A percentile compares a stretch with the other conserved stretches of the same genome.
phyloP scores from a whole-genome alignment of 2,329 filamentous ascomycete genomes.

The Paraphaeosphaeria sporulosa region DNA sequence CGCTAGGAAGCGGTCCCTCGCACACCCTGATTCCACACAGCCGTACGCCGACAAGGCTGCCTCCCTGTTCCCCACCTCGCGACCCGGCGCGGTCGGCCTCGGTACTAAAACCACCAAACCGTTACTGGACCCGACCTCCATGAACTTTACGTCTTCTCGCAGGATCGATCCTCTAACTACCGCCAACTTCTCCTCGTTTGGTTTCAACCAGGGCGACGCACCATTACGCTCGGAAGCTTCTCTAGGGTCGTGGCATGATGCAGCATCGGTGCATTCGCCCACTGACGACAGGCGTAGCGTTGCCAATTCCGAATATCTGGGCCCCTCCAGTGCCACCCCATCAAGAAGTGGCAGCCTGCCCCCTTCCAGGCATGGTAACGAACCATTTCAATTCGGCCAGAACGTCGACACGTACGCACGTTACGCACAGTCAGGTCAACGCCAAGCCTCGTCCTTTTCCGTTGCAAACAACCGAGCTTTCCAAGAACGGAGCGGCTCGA shows the following conservation, averaged over 20 bases:
- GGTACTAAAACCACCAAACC: constrained; percentile 38
- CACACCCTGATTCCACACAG: constrained; percentile 44
- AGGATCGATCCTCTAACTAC: constrained; percentile 38
- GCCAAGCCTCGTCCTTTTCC: constrained; percentile 58
- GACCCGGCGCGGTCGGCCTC: constrained; percentile 31
- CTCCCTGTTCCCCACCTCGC: constrained; percentile 37
- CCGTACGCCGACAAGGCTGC: constrained; percentile 39
- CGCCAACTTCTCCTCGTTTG: constrained; percentile 44
- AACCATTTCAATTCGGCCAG: constrained; percentile 47
- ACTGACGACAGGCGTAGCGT: constrained; percentile 52
- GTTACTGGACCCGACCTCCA: constrained; percentile 41
- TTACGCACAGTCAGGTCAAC: constrained; percentile 49
- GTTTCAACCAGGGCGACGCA: constrained; percentile 41
- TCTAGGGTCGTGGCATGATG: constrained; percentile 45
- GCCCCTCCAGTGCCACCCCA: constrained; percentile 52
- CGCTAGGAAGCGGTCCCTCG: constrained; percentile 46
- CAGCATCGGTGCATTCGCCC: constrained; percentile 49
- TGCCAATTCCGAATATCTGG: constrained; percentile 54
- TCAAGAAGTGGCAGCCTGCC: constrained; percentile 65
- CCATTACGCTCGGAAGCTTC: constrained; percentile 36
- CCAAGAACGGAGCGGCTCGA: constrained; percentile 49
- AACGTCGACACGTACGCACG: constrained; percentile 37
- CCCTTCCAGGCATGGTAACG: constrained; percentile 61
- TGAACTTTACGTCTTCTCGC: constrained; percentile 41
- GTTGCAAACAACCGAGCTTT: constrained; percentile 53